A percentile compares a stretch with the other conserved stretches of the same genome.
Evolutionary conservation across 2,329 filamentous ascomycete species (phyloP).

Genomic region (Scolecobasidium constrictum): DNA sequence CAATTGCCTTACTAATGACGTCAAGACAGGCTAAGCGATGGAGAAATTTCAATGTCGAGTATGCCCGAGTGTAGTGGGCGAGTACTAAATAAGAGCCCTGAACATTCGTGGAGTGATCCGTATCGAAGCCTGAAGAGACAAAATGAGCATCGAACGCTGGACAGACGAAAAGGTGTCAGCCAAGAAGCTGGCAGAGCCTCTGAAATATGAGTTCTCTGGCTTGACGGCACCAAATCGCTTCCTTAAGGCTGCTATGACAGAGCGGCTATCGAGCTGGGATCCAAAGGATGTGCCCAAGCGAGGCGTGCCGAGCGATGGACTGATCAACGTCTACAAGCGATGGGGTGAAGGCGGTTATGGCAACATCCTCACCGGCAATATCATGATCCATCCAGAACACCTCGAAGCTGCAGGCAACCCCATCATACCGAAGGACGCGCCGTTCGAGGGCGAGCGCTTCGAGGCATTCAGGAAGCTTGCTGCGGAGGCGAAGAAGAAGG

Average conservation of each 20-base stretch:
- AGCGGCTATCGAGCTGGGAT: conserved; percentile 51
- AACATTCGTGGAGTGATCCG: no score
- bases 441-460: conserved; percentile 47
- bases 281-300: conserved; percentile 40
- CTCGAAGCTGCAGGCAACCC: conserved; percentile 46
- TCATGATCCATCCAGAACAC: conserved; percentile 52
- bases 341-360: conserved; percentile 44
- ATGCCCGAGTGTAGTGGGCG: no score
- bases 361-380: conserved; percentile 50
- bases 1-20: no score
- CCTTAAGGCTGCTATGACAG: conserved; percentile 45
- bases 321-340: conserved; percentile 31
- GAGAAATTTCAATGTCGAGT: no score
- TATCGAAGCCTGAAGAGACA: no score
- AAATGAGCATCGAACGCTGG: no score
- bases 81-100: no score
- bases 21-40: no score
- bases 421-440: conserved; percentile 45
- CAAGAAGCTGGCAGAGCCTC: background rate
- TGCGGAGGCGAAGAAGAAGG: conserved; percentile 43
- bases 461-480: conserved; percentile 48
- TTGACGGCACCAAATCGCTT: conserved; percentile 9
- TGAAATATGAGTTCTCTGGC: conserved; percentile 8
- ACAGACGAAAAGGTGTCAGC: conserved; percentile 1
- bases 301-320: conserved; percentile 40